Percentiles rank a stretch among this genome's conserved stretches.
Evolutionary conservation across 139 green algal genomes (phyloP).

Genomic region (Haematococcus lacustris): DNA sequence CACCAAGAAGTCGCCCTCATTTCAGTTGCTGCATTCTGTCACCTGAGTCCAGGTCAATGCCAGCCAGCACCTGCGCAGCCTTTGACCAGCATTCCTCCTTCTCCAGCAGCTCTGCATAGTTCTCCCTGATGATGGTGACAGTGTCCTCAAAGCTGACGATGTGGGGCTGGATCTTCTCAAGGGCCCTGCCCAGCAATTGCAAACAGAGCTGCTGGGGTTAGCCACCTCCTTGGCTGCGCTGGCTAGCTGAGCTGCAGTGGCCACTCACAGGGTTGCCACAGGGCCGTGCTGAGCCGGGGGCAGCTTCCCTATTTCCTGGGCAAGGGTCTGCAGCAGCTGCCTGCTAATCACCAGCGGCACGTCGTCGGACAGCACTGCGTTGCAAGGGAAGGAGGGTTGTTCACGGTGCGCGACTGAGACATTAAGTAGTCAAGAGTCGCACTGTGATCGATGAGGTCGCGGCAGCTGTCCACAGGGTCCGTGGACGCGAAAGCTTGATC

Average conservation of each 20-base stretch:
- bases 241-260: too few relatives aligned
- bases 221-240: neutral
- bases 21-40: too few relatives aligned
- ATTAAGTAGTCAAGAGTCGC: constrained; percentile 3
- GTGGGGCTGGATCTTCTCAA: constrained; percentile 66
- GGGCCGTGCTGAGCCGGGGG: constrained; percentile 51
- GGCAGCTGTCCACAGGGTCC: constrained; percentile 26
- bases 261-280: constrained; percentile 61
- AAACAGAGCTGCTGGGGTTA: neutral
- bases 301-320: constrained; percentile 53
- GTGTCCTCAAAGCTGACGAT: constrained; percentile 85
- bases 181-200: constrained; percentile 36
- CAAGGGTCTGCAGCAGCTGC: constrained; percentile 59
- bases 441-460: constrained; percentile 69
- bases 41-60: constrained; percentile 87
- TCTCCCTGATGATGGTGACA: constrained; percentile 57
- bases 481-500: too few relatives aligned
- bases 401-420: neutral
- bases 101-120: constrained; percentile 60
- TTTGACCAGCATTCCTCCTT: constrained; percentile 82
- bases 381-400: neutral
- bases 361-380: constrained; percentile 73
- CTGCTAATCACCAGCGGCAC: constrained; percentile 77
- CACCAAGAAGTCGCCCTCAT: too few relatives aligned
- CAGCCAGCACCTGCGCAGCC: constrained; percentile 73